Conservation (phyloP, 2,329 filamentous ascomycete species). For the Chrysosporium queenslandicum region DNA sequence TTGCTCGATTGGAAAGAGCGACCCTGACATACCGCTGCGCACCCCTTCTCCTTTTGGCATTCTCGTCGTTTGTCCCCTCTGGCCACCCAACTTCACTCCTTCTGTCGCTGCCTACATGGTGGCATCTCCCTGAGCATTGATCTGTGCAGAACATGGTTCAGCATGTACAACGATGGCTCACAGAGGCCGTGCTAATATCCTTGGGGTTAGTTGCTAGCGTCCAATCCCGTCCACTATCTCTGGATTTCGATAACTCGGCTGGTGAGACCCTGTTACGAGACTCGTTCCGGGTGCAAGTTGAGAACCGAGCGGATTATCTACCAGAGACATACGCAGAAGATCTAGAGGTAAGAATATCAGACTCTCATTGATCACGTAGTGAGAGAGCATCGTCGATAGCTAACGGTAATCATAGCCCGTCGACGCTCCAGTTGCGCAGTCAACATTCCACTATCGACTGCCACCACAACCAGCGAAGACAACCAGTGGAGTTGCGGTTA, state of each 20-base stretch:
- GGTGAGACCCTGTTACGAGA: background rate
- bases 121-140: background rate
- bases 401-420: background rate
- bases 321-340: background rate
- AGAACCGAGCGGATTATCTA: background rate
- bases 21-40: background rate
- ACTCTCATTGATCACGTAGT: background rate
- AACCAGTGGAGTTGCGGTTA: background rate
- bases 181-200: constrained; percentile 7
- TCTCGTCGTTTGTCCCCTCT: background rate
- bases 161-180: constrained; percentile 2
- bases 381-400: background rate
- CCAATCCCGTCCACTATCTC: background rate
- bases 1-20: background rate
- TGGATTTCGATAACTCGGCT: background rate
- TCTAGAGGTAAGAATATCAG: background rate
- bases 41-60: background rate
- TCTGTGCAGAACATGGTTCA: constrained; percentile 1
- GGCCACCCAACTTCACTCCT: background rate
- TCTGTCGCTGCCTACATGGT: background rate
- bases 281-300: background rate
- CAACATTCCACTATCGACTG: background rate
- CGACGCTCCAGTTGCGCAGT: background rate
- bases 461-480: background rate
- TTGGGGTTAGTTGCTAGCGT: background rate